Conservation (phyloP, 2,329 filamentous ascomycete genomes). For the Xylariaceae sp. region DNA sequence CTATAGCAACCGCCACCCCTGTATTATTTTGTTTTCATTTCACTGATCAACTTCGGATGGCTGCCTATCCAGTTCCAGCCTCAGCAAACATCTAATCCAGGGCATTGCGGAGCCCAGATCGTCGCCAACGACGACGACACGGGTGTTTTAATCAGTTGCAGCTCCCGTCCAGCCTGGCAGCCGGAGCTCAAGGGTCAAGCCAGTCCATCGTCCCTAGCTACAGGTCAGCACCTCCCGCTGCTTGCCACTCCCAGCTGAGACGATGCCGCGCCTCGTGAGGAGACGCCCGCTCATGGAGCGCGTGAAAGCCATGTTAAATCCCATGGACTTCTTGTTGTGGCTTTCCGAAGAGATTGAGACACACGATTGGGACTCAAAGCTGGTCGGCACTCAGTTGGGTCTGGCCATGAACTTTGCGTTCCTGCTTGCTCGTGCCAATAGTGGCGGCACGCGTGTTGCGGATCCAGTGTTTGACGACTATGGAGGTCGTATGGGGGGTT, state of each 20-base stretch:
- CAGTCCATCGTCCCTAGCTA: neutral
- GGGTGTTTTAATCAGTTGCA: neutral
- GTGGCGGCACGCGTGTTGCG: constrained; percentile 49
- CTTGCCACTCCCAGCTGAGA: constrained; percentile 27
- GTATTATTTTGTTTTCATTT: constrained; percentile 13
- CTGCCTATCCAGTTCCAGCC: neutral
- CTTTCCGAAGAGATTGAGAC: constrained; percentile 90
- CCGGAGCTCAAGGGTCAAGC: neutral
- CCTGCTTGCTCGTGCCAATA: constrained; percentile 79
- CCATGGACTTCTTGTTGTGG: constrained; percentile 87
- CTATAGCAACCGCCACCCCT: constrained; percentile 16
- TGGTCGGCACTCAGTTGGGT: constrained; percentile 73
- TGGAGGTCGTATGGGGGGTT: constrained; percentile 55
- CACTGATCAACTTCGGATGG: neutral
- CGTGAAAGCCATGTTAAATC: constrained; percentile 76
- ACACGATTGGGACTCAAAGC: constrained; percentile 82
- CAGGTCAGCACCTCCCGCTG: too few species aligned
- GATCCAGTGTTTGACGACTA: constrained; percentile 84
- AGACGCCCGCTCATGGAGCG: constrained; percentile 76
- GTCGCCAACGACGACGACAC: neutral
- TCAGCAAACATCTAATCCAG: neutral
- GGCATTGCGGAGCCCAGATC: constrained; percentile 1
- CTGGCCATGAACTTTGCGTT: constrained; percentile 75
- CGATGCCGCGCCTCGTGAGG: constrained; percentile 76
- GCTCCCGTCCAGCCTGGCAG: neutral